Base-by-base conservation (phyloP, 371 early-diverging fungal genomes). In the Modicella reniformis region DNA sequence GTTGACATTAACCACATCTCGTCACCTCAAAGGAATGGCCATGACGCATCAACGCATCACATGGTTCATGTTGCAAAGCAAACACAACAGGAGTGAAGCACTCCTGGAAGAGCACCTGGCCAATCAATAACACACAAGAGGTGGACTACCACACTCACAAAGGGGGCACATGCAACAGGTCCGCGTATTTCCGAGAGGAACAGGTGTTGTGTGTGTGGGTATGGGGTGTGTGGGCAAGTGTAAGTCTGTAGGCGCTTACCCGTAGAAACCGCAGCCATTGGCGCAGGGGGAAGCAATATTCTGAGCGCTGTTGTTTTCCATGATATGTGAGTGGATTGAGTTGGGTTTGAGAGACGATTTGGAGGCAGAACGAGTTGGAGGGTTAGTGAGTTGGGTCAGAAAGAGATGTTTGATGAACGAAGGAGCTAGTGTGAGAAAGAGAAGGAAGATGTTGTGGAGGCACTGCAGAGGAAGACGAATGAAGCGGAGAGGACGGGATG, bases 181-280 rank as follows among this genome's bases (percentile, higher is more conserved):
- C 25, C 25, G 50, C 50, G 50, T 50, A 26, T 50, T 21, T 26
- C 50, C 23, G 50, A 50, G 28, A 13, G 50, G 32, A 21, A 6
- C 21, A 41, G 17, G 41, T 10, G 41, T 41, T 17, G 41, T 49
- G 62, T 34, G 23, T 33, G 13, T 34, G 34, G 21, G 9, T 13
- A 21, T 33, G 49, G 65, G 12, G 9, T n/a, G 32, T 26, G 52
- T 49, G 56, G 19, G 47, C 23, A 47, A 30, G 54, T 7, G 53
- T 53, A 19, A 30, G 4, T 53, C 9, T 25, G 21, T 8, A 23
- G 61, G 33, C 28, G 19, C 72, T 66, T 80, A 84, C 84, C 83
- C 90, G 73, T 87, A 91, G 72, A 89, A 91, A 9, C 90, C 90
- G 70, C 91, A 91, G 25, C 88, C 87, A 34, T 87, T 87, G 41